Percentiles rank a stretch among this genome's conserved stretches.
Evolutionary conservation across 805 yeast species (phyloP).

Genomic region (Zygotorulaspora florentina): DNA sequence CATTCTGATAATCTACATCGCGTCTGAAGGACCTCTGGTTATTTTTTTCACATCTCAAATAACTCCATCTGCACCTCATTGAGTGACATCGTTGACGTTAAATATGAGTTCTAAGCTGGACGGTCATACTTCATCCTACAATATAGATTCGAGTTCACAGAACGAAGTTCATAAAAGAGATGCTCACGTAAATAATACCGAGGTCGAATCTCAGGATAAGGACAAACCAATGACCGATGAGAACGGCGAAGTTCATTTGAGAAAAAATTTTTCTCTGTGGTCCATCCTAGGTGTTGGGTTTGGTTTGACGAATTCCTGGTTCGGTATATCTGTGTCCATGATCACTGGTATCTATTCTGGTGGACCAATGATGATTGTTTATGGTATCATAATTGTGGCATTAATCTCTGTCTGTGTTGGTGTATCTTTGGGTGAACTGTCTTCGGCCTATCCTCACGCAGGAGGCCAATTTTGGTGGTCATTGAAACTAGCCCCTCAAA

Average conservation of each 20-base stretch:
- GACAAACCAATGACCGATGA: background rate
- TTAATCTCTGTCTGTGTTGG: slow-evolving; percentile 47
- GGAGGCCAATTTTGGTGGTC: slow-evolving; percentile 67
- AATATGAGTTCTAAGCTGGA: background rate
- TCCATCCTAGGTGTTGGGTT: slow-evolving; percentile 58
- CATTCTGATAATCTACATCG: background rate
- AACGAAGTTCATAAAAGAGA: slow-evolving; percentile 11
- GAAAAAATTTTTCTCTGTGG: slow-evolving; percentile 45
- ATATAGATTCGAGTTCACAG: slow-evolving; percentile 3
- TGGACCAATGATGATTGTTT: slow-evolving; percentile 57
- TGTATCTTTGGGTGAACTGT: slow-evolving; percentile 49
- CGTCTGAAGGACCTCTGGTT: background rate
- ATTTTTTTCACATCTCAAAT: background rate
- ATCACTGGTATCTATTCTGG: slow-evolving; percentile 55
- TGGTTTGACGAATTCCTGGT: slow-evolving; percentile 62
- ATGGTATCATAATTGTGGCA: slow-evolving; percentile 55
- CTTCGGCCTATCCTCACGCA: slow-evolving; percentile 57
- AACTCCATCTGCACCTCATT: background rate
- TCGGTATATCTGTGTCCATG: slow-evolving; percentile 58
- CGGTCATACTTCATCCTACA: slow-evolving; percentile 6
- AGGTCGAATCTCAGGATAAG: slow-evolving; percentile 1
- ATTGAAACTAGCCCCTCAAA: slow-evolving; percentile 49
- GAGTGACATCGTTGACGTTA: background rate
- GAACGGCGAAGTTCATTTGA: slow-evolving; percentile 30
- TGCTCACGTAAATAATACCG: slow-evolving; percentile 1